phyloP scores from a whole-genome alignment of 371 early-diverging fungal species.

The Saksenaea oblongispora region DNA sequence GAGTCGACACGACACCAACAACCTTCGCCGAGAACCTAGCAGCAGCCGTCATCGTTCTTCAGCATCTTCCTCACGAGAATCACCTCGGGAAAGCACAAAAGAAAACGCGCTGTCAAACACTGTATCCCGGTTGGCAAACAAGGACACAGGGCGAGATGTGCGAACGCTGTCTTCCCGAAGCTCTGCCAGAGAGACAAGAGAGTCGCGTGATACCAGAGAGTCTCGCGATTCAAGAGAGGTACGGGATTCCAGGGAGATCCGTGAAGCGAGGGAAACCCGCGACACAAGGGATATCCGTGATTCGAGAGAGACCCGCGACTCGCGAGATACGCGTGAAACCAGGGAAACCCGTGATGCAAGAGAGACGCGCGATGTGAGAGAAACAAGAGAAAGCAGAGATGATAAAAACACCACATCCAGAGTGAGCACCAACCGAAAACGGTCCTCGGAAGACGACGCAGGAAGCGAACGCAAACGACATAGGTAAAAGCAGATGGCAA shows the following conservation, averaged over 20 bases:
- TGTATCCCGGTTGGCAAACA: not conserved
- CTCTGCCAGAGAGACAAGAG: not conserved
- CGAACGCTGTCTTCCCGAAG: not conserved
- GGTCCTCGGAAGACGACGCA: constrained; percentile 13
- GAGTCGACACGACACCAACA: constrained; percentile 3
- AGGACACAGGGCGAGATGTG: not conserved
- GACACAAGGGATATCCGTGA: constrained; percentile 1
- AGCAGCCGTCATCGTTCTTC: not conserved
- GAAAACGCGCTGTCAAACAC: not conserved
- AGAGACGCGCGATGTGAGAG: not conserved
- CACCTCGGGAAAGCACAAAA: not conserved
- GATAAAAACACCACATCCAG: constrained; percentile 2
- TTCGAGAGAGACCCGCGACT: not conserved
- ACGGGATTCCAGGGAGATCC: not conserved
- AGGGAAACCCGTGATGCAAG: not conserved
- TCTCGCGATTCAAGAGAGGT: not conserved
- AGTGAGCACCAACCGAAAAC: constrained; percentile 9
- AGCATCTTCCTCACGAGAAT: not conserved
- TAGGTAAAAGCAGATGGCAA: not conserved
- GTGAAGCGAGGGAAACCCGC: not conserved
- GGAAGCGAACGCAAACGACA: constrained; percentile 16
- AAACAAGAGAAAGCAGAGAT: constrained; percentile 6
- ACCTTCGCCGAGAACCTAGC: not conserved
- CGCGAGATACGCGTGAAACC: not conserved
- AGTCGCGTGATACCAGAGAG: not conserved